Evolutionary conservation across 768 basidiomycete species (phyloP), one percentile per base, ranked within the genome.

Genomic region (Mycena indigotica): DNA sequence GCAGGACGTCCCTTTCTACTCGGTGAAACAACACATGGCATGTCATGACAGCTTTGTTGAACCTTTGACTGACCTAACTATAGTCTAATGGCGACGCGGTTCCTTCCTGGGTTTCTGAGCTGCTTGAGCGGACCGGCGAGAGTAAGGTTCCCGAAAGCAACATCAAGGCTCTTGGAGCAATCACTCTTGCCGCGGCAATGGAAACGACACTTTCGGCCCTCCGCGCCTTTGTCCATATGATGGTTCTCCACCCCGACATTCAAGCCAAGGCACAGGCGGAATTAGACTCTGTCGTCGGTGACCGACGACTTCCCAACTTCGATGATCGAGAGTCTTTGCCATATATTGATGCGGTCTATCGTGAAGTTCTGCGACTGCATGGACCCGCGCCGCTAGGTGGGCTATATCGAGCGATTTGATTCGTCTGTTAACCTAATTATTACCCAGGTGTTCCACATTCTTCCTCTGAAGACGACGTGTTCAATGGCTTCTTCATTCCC

Each of bases 141-240:
- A 58, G 39, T 4, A 28, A 56, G 12, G 55, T 65, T 21, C 57
- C 57, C 1, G 64, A 65, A 30, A 44, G 52, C 45, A 62, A 59
- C 21, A 60, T 60, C 30, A 62, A 62, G 45, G 64, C 61, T 2
- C 30, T 62, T 40, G 58, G 61, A 21, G 61, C 61, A 4, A 65
- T 56, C 26, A 58, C 61, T 3, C 50, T 65, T 44, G 60, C 64
- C 13, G 61, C 60, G 26, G 64, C 61, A n/a, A 63, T 59, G 57
- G 64, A 65, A 40, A 65, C 64, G 74, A 73, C 69, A 2, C 69
- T 72, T 4, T 72, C 75, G 16, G 60, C 69, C 23, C 55, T 75
- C 2, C 59, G 67, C 2, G 62, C 69, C 1, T 73, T 75, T 55
- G 29, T 73, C 30, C 71, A 71, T 12, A 69, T 69, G 16, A 73